Percentiles rank a stretch among this genome's conserved stretches.
phyloP scores from a whole-genome alignment of 2,329 filamentous ascomycete species.

The Plenodomus lindquistii region DNA sequence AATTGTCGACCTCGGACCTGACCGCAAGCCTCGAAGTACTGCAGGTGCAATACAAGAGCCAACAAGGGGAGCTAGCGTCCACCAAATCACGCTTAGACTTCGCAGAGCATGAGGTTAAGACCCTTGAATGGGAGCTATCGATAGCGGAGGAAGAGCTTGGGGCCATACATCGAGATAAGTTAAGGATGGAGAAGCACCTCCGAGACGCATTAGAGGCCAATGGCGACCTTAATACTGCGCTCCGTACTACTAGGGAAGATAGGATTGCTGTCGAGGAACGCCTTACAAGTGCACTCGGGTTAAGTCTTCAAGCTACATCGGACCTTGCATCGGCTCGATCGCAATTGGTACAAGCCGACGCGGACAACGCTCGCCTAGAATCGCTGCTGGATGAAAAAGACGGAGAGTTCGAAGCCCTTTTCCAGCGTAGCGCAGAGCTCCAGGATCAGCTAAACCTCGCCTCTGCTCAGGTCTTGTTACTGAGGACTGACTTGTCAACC shows the following conservation, averaged over 20 bases:
- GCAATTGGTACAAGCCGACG: neutral
- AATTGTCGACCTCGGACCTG: constrained; percentile 23
- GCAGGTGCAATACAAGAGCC: constrained; percentile 16
- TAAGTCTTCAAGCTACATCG: neutral
- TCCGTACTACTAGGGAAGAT: constrained; percentile 14
- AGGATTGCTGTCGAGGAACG: neutral
- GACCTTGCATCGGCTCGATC: constrained; percentile 1
- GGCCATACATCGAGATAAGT: constrained; percentile 15
- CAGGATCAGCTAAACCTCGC: constrained; percentile 9
- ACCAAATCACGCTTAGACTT: constrained; percentile 17
- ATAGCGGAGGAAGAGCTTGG: constrained; percentile 21
- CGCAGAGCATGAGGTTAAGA: constrained; percentile 12
- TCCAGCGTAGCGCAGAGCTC: constrained; percentile 7
- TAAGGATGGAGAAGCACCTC: constrained; percentile 19
- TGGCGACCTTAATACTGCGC: constrained; percentile 21
- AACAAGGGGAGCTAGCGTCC: constrained; percentile 17
- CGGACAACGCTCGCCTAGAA: neutral
- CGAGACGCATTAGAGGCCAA: constrained; percentile 15
- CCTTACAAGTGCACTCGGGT: neutral
- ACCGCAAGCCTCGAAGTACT: constrained; percentile 19
- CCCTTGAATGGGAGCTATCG: constrained; percentile 6
- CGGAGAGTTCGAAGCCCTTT: neutral
- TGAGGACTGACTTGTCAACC: constrained; percentile 13
- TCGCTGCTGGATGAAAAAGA: neutral
- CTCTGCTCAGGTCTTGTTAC: neutral